Base-by-base conservation (phyloP, 208 protist genomes). In the Trypanosoma congolense region DNA sequence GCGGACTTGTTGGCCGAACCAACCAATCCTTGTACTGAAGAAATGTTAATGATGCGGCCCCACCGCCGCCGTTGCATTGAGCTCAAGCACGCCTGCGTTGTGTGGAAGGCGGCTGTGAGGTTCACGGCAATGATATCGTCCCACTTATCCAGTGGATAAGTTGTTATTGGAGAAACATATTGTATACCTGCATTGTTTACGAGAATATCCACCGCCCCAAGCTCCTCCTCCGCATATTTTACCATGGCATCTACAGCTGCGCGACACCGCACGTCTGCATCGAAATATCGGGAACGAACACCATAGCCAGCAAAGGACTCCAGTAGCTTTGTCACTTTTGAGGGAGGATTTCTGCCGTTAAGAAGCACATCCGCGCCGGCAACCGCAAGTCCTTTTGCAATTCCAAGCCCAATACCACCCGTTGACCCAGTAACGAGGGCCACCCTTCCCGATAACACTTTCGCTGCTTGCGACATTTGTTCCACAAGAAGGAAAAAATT, bases 131-230 rank as follows among this genome's bases (percentile, higher is more conserved):
- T 65, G 29, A 86, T 61, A 30, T 61, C 50, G 43, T 75, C 50
- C 67, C 65, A 86, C 31, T 68, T 67, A 36, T 62, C 72, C 21
- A 49, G 14, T 1, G 69, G 47, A 28, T 81, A 75, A 26, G 70
- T 62, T 4, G 62, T 63, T 2, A 72, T 64, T 2, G 56, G 36
- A 12, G 44, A 60, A 30, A 88, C 67, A 51, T 80, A 64, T 54
- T 83, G 69, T 1, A 75, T 55, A 24, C 77, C 77, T 12, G 77
- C 77, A 53, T 83, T 83, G 48, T 78, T 78, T 22, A 84, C 66
- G 19, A 89, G 25, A 41, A 78, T 72, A 41, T 80, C 68, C 6
- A 85, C 56, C 25, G 28, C 41, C 22, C 61, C 66, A 10, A 67
- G 62, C 26, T 58, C 62, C 6, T 43, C 38, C 21, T 55, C 43